A percentile compares a stretch with the other conserved stretches of the same genome.
Conservation (phyloP, 139 green algal genomes). For the Tetraselmis chui region DNA sequence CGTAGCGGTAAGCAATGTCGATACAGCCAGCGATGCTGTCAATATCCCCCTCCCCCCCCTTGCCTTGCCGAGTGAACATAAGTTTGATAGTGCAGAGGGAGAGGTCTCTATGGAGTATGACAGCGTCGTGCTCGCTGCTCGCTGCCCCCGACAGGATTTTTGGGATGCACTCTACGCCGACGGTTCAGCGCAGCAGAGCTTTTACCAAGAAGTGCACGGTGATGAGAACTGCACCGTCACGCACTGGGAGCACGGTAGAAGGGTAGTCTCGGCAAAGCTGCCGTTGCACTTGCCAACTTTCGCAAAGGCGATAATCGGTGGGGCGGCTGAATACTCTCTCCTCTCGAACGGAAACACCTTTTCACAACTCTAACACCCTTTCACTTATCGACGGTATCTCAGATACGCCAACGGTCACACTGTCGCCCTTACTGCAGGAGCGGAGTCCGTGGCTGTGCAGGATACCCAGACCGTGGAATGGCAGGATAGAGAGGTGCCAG, state of each 20-base stretch:
- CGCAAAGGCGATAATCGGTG: neutral
- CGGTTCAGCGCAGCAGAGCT: neutral
- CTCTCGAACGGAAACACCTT: neutral
- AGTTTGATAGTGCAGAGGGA: neutral
- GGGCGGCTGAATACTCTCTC: neutral
- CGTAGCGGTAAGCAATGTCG: neutral
- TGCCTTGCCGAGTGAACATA: neutral
- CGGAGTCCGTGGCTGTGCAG: neutral
- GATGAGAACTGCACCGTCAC: neutral
- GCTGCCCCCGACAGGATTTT: neutral
- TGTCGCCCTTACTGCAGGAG: neutral
- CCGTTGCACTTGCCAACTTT: neutral
- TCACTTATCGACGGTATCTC: neutral
- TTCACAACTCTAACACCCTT: neutral
- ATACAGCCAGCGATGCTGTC: neutral
- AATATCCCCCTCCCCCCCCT: neutral
- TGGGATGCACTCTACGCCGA: neutral
- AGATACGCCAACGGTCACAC: neutral
- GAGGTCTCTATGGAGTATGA: neutral
- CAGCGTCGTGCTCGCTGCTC: neutral
- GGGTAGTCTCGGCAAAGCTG: neutral
- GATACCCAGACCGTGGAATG: neutral
- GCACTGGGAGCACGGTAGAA: neutral
- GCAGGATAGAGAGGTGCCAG: neutral
- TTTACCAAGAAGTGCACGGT: neutral